These are phyloP conservation scores for Mariannaea sp. DNA, from an alignment of 2,329 filamentous ascomycete species.

Conservation along the genomic window DNA sequence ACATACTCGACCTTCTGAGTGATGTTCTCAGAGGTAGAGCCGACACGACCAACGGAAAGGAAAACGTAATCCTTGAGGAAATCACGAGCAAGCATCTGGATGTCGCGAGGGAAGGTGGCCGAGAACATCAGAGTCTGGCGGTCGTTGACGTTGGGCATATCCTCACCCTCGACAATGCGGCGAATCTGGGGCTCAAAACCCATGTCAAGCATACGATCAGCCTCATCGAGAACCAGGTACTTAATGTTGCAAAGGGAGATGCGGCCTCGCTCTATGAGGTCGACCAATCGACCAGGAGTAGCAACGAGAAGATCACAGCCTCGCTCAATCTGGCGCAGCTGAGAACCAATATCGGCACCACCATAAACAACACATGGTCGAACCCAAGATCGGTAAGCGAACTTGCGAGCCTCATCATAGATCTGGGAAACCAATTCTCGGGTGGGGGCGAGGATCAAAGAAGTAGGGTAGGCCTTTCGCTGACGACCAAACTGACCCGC, in stretches of 20 bases:
- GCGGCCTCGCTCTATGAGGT: conserved; percentile 96
- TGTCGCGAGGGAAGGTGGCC: conserved; percentile 97
- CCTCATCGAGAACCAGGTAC: conserved; percentile 98
- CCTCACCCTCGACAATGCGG: conserved; percentile 96
- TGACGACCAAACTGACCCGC: conserved; percentile 83
- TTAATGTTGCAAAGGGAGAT: conserved; percentile 99
- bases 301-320: conserved; percentile 97
- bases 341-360: conserved; percentile 97
- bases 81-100: conserved; percentile 97
- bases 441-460: conserved; percentile 92
- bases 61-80: conserved; percentile 99
- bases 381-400: conserved; percentile 98
- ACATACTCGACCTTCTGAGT: conserved; percentile 99
- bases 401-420: conserved; percentile 96
- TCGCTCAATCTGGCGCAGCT: conserved; percentile 96
- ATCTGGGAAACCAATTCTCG: conserved; percentile 99
- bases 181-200: conserved; percentile 99
- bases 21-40: conserved; percentile 99
- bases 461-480: conserved; percentile 97
- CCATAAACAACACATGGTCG: conserved; percentile 98
- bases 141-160: conserved; percentile 83
- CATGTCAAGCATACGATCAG: conserved; percentile 99
- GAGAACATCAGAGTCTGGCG: conserved; percentile 99
- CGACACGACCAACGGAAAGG: conserved; percentile 96
- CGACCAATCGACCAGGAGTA: conserved; percentile 94